Percentiles rank a stretch among this genome's conserved stretches.
Evolutionary conservation across 2,329 filamentous ascomycete genomes (phyloP).

Genomic region (Geosmithia putterillii): DNA sequence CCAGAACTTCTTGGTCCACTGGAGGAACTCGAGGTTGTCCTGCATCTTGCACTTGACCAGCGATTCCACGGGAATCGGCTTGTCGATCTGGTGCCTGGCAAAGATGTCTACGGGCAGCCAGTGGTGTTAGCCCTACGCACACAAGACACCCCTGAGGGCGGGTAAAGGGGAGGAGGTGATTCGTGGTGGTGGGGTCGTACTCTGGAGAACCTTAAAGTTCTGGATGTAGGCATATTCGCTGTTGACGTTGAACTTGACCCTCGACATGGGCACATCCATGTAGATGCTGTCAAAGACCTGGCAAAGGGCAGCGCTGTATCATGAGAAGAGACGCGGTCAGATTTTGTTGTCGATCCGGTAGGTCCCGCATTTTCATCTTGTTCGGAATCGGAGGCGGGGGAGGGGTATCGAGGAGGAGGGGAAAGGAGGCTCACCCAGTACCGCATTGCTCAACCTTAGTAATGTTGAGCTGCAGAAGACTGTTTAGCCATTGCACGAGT

Average conservation of each 20-base stretch:
- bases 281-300: slow-evolving; percentile 99
- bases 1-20: slow-evolving; percentile 96
- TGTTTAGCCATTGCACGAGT: slow-evolving; percentile 92
- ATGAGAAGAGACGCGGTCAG: slow-evolving; percentile 1
- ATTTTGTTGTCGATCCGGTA: neutral
- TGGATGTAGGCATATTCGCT: slow-evolving; percentile 94
- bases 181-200: slow-evolving; percentile 48
- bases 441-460: slow-evolving; percentile 99
- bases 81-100: slow-evolving; percentile 75
- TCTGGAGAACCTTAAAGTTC: slow-evolving; percentile 97
- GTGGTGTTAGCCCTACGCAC: slow-evolving; percentile 2
- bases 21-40: slow-evolving; percentile 97
- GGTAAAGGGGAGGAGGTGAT: slow-evolving; percentile 1
- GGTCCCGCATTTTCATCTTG: slow-evolving; percentile 4
- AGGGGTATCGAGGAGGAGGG: slow-evolving; percentile 6
- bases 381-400: neutral
- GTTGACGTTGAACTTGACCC: slow-evolving; percentile 97
- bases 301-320: slow-evolving; percentile 73
- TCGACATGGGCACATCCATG: slow-evolving; percentile 84
- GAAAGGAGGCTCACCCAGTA: slow-evolving; percentile 60
- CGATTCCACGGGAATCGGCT: slow-evolving; percentile 74
- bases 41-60: slow-evolving; percentile 99
- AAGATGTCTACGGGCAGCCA: slow-evolving; percentile 52
- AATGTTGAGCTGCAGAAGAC: slow-evolving; percentile 92
- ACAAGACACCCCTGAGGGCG: slow-evolving; percentile 1